Percentiles rank a stretch among this genome's conserved stretches.
These are phyloP conservation scores for Ostreobium quekettii DNA, from an alignment of 139 green algal species.

Conservation along the genomic window DNA sequence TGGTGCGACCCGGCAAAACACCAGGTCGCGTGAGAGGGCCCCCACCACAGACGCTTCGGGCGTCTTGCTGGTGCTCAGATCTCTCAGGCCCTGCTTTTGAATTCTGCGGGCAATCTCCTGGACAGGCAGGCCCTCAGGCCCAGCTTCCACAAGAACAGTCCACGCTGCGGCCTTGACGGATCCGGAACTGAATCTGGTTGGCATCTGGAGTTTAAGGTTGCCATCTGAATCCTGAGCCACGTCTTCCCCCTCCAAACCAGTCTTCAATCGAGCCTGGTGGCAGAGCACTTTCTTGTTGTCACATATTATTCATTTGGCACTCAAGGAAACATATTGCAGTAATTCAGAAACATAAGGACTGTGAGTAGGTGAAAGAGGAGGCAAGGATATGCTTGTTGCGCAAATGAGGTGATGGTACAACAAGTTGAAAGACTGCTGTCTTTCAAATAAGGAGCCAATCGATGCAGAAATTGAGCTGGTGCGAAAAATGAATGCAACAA, in stretches of 20 bases:
- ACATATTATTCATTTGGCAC: too few species aligned
- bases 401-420: too few species aligned
- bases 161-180: slow-evolving; percentile 80
- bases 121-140: slow-evolving; percentile 55
- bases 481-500: too few species aligned
- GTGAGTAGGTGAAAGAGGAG: too few species aligned
- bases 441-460: too few species aligned
- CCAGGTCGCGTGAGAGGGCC: slow-evolving; percentile 61
- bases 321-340: too few species aligned
- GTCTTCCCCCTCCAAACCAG: slow-evolving; percentile 64
- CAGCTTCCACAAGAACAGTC: slow-evolving; percentile 63
- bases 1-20: slow-evolving; percentile 67
- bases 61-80: slow-evolving; percentile 56
- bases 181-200: slow-evolving; percentile 44
- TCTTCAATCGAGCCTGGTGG: slow-evolving; percentile 38
- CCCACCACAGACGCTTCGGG: slow-evolving; percentile 54
- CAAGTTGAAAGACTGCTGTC: too few species aligned
- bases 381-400: too few species aligned
- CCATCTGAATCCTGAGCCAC: slow-evolving; percentile 36
- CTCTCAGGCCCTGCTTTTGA: slow-evolving; percentile 60
- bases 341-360: too few species aligned
- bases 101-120: slow-evolving; percentile 67
- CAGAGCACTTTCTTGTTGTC: too few species aligned
- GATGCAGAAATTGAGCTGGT: too few species aligned
- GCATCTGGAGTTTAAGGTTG: slow-evolving; percentile 54